Evolutionary conservation across 192 early-diverging fungal genomes (phyloP), one percentile per base, ranked within the genome.

Genomic region (Glomus cerebriforme): DNA sequence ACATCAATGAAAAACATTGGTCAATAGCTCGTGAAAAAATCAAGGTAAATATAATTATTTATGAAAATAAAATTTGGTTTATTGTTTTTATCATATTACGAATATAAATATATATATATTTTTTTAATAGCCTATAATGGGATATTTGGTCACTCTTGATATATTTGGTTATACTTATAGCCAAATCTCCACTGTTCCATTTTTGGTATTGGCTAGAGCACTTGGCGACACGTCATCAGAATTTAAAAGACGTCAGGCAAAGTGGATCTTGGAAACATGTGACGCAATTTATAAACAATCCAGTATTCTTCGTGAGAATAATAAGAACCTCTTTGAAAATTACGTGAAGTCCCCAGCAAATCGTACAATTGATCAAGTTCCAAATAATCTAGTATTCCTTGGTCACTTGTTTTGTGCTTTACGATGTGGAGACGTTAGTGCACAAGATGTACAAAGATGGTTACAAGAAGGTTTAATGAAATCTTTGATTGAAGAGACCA

Each of bases 1-100:
- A 79, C 26, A 83, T 86, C 13, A 86, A 86, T 75, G 79, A 82
- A 43, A 70, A 80, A 59, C 85, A 86, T 63, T 86, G 85, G 85
- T 29, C 81, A 67, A 81, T 86, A 17, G 85, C 85, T 10, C 78
- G 75, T 27, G 69, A 83, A 37, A 79, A 79, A 10, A 83, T 86
- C 64, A 86, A 86, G 83, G 83, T 84, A 74, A 73, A 22, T 13
- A 32, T 22, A 29, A n/a, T 59, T 8, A 15, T 58, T 31, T 68
- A 8, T n/a, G 10, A 0, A 31, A 17, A 22, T 32, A 10, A 34
- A 32, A 73, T 31, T 9, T 24, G 59, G 5, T 47, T 75, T 49
- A 39, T 5, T 5, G 37, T 39, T 5, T 43, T 43, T 43, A 43
- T 22, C 19, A 54, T 22, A 54, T 22, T 2, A 19, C 1, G 9